Base-by-base conservation (phyloP, 805 yeast species). In the Teunomyces cretensis region DNA sequence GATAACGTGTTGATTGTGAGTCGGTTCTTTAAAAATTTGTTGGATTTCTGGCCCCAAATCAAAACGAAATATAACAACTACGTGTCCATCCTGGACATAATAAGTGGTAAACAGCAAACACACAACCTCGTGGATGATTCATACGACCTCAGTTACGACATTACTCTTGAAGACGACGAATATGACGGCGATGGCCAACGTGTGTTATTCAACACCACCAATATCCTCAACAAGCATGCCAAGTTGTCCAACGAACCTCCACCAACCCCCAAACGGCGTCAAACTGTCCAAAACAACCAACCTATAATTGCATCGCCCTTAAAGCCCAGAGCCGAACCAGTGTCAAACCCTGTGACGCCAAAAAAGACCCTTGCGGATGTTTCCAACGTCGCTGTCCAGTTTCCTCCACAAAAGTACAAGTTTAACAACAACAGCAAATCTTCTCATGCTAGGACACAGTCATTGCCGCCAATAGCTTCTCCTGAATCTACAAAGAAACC, bases 1-100 rank as follows among this genome's bases (percentile, higher is more conserved):
- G 81, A 81, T 49, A 64, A 72, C 38, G 51, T 75, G 6, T 68
- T 77, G 6, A 70, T 84, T 13, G 80, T 84, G 1, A 69, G 73
- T 17, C 65, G 87, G 39, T 80, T 77, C 45, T 62, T 82, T 15
- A 75, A 73, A 44, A 81, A 78, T 47, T 51, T 84, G 6, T 54
- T 84, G 32, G 78, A 71, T 28, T 58, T 70, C 52, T 85, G 86
- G 83, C 60, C 55, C 2, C 50, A 52, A 4, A 60, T 78, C 9
- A 50, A 43, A 12, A 38, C 31, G 51, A 39, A 9, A 17, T 58
- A 42, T 45, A 48, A 33, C 27, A 26, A 27, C 32, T 26, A 37
- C 6, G 30, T n/a, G n/a, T 14, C 31, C 30, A 26, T 37, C 13
- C 24, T 4, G 9, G 31, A 28, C 19, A 31, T 15, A 12, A 31